Evolutionary conservation across 2,329 filamentous ascomycete species (phyloP).

Genomic region (Aspergillus eucalypticola): DNA sequence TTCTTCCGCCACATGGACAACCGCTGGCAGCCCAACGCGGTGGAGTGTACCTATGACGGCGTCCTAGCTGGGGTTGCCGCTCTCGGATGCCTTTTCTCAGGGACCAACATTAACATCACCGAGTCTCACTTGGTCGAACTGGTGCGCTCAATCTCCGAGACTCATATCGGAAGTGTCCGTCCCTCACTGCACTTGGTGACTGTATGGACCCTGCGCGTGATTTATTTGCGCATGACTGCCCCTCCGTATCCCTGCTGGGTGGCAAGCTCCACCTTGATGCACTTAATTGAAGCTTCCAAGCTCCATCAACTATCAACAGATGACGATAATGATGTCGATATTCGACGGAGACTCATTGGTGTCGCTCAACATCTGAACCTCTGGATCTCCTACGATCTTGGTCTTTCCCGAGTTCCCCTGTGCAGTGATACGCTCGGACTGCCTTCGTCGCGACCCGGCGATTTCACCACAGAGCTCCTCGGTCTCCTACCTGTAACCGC

Average conservation of each 20-base stretch:
- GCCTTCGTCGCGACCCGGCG: constrained; percentile 43
- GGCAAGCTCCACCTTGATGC: constrained; percentile 38
- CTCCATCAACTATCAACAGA: constrained; percentile 27
- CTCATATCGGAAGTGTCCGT: constrained; percentile 12
- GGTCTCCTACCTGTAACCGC: constrained; percentile 54
- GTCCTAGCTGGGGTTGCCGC: constrained; percentile 56
- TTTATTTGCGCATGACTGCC: constrained; percentile 55
- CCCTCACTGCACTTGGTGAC: constrained; percentile 32
- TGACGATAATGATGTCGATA: constrained; percentile 33
- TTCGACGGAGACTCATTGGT: constrained; percentile 46
- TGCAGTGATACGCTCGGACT: constrained; percentile 37
- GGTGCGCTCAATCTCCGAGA: constrained; percentile 48
- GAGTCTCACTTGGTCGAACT: constrained; percentile 52
- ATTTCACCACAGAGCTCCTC: constrained; percentile 53
- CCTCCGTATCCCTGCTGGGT: constrained; percentile 47
- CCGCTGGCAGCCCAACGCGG: constrained; percentile 25
- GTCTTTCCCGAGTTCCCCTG: constrained; percentile 53
- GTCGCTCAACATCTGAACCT: constrained; percentile 59
- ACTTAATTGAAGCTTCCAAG: constrained; percentile 55
- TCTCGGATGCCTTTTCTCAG: constrained; percentile 54
- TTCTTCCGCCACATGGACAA: constrained; percentile 25
- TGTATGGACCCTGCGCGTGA: constrained; percentile 52
- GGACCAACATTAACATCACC: constrained; percentile 39
- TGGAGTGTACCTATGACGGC: constrained; percentile 43
- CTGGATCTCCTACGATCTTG: constrained; percentile 61